phyloP scores from a whole-genome alignment of 768 basidiomycete genomes.

The Tricholomella constricta region DNA sequence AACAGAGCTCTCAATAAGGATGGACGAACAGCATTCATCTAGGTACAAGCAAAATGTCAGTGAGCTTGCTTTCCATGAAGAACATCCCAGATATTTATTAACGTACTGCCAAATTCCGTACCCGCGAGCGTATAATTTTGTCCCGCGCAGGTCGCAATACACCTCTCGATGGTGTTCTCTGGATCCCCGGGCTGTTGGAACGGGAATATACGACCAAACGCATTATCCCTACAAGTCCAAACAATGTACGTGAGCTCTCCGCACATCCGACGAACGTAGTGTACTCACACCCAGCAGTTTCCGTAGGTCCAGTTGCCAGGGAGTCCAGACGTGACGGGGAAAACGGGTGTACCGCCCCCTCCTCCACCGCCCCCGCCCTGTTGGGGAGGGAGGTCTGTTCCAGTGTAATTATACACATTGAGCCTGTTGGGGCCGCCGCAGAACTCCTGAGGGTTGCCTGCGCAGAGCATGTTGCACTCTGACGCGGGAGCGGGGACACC shows the following conservation, averaged over 20 bases:
- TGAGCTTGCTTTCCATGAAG: slow-evolving; percentile 6
- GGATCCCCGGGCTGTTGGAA: slow-evolving; percentile 25
- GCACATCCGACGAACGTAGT: neutral
- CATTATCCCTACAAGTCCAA: slow-evolving; percentile 45
- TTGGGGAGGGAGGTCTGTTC: slow-evolving; percentile 47
- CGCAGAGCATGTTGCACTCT: slow-evolving; percentile 69
- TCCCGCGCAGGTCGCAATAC: slow-evolving; percentile 57
- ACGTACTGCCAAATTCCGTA: slow-evolving; percentile 63
- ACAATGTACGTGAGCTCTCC: neutral
- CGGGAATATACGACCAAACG: slow-evolving; percentile 60
- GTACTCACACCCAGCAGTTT: slow-evolving; percentile 64
- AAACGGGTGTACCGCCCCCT: slow-evolving; percentile 20
- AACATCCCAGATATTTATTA: neutral
- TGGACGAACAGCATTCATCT: slow-evolving; percentile 48
- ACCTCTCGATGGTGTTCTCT: slow-evolving; percentile 58
- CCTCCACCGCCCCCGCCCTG: slow-evolving; percentile 35
- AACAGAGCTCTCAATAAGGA: neutral
- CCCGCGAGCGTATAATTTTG: slow-evolving; percentile 69
- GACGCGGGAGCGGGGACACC: slow-evolving; percentile 47
- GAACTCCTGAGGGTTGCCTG: slow-evolving; percentile 61
- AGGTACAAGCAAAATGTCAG: neutral
- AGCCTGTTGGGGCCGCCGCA: slow-evolving; percentile 75
- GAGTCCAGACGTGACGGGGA: slow-evolving; percentile 53
- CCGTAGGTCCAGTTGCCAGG: slow-evolving; percentile 59
- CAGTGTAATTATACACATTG: slow-evolving; percentile 72